Conservation (phyloP, 2,329 filamentous ascomycete genomes). For the Chaetomium olivaceum region DNA sequence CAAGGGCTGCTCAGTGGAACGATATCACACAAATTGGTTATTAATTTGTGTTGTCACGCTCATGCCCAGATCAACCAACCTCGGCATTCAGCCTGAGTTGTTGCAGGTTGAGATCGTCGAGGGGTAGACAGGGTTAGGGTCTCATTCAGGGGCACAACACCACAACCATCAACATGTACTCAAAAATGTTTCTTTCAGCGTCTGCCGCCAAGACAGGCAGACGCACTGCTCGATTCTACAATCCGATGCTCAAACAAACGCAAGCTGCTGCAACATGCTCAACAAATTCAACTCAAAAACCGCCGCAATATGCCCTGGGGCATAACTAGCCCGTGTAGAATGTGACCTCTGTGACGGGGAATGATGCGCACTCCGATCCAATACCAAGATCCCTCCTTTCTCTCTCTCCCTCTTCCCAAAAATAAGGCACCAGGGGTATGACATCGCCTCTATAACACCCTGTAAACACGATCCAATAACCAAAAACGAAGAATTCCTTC, state of each 20-base stretch:
- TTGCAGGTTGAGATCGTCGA: not conserved
- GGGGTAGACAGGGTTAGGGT: not conserved
- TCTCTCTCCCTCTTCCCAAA: not conserved
- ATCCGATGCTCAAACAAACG: conserved; percentile 2
- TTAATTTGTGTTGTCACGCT: not conserved
- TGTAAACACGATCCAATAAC: not conserved
- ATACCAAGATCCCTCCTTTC: not conserved
- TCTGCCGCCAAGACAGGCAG: not conserved
- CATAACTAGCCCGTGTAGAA: not conserved
- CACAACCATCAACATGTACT: not conserved
- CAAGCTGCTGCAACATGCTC: conserved; percentile 9
- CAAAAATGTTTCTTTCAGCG: not conserved
- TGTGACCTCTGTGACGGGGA: not conserved
- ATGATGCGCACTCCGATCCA: not conserved
- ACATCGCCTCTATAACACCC: conserved; percentile 15
- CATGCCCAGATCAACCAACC: not conserved
- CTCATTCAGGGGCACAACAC: not conserved
- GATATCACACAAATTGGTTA: not conserved
- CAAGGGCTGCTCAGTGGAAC: not conserved
- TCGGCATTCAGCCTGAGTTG: conserved; percentile 4
- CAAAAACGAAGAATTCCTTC: not conserved
- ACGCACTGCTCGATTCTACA: not conserved
- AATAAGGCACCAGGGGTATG: conserved; percentile 3
- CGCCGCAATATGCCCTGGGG: not conserved
- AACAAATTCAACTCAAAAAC: not conserved